Conservation (phyloP, 31 red algal species). For the Porphyra umbilicalis region DNA sequence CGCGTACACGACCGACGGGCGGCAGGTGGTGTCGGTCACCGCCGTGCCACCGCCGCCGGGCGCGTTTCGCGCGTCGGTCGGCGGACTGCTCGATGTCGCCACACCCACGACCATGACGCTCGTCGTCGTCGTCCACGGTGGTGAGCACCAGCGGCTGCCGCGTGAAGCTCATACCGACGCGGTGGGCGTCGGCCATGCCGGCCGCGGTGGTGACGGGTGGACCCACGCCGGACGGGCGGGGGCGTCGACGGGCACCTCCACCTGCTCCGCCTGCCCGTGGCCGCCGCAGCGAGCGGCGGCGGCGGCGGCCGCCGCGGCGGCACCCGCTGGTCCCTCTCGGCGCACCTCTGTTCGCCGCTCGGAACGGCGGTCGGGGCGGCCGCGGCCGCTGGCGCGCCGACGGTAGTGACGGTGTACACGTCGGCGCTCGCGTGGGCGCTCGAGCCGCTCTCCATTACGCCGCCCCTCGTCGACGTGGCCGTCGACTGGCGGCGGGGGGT, state of each 20-base stretch:
- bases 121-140: neutral
- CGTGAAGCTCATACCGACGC: neutral
- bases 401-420: neutral
- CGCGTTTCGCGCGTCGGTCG: neutral
- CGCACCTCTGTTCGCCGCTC: neutral
- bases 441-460: neutral
- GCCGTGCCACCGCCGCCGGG: neutral
- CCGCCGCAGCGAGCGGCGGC: neutral
- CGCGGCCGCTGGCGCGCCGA: neutral
- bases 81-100: neutral
- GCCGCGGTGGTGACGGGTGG: neutral
- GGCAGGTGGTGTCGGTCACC: neutral
- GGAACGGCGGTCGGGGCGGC: neutral
- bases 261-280: neutral
- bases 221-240: neutral
- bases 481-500: neutral
- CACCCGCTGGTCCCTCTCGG: neutral
- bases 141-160: neutral
- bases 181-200: neutral
- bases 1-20: neutral
- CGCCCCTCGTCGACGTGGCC: neutral
- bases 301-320: neutral
- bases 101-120: neutral
- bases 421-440: neutral
- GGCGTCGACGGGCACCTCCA: neutral